Base-by-base conservation (phyloP, 1,284 basidiomycete species). In the Tremellales sp. region DNA sequence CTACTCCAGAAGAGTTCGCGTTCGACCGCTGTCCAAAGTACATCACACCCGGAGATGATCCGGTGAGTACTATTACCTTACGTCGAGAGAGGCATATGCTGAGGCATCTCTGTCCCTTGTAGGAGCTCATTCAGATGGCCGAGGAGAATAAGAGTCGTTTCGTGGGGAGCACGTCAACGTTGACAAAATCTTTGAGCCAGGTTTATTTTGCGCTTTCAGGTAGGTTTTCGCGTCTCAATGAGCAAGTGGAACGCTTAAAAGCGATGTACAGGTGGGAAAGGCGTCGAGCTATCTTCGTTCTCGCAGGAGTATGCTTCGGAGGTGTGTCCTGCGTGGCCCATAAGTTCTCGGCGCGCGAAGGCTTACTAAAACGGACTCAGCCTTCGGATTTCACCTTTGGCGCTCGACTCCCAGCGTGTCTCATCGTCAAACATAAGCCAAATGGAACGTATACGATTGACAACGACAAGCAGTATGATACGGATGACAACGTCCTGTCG, bases 121-220 rank as follows among this genome's bases (percentile, higher is more conserved):
- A 87, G 83, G 83, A 86, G 50, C 74, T 97, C 5, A 75, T 78
- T 47, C 63, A 69, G 3, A 72, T 95, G 13, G 85, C 86, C 0
- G 75, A 79, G 55, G 33, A 48, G 25, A 28, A 54, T 25, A 68
- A 76, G 0, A 79, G 81, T 35, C 76, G 66, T 32, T 97, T 87
- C 66, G 81, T 81, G 14, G 94, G 94, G 1, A 93, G 88, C 8
- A 98, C 94, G 0, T 94, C 90, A n/a, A 93, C 89, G 9, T 74
- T 95, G 50, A 86, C 88, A 0, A 82, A 85, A 27, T 80, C 93
- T 50, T 76, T 97, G 31, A 80, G 81, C 41, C 92, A 97, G 48
- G 83, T 93, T 33, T 97, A 97, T 69, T 91, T 91, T 64, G 76
- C 90, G 2, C 75, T 92, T 26, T 71, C 65, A 39, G 66, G 67